Conservation (phyloP, 2,329 filamentous ascomycete species). For the Lasiodiplodia sp. region DNA sequence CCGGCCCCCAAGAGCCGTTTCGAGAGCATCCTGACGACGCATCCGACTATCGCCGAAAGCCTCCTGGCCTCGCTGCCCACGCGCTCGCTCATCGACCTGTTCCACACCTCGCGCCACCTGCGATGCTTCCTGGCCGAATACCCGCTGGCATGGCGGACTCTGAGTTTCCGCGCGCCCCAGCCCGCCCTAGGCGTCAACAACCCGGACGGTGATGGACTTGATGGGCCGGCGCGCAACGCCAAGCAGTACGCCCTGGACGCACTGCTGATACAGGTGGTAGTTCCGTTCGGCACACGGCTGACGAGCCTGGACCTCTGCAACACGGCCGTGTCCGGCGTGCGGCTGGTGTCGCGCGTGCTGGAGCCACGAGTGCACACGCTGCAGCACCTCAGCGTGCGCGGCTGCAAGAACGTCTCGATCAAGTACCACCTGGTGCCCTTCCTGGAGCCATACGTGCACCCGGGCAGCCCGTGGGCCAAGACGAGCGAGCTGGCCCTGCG, state of each 20-base stretch:
- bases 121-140: slow-evolving; percentile 63
- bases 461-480: slow-evolving; percentile 51
- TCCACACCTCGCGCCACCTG: slow-evolving; percentile 64
- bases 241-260: slow-evolving; percentile 66
- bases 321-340: slow-evolving; percentile 65
- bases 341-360: slow-evolving; percentile 62
- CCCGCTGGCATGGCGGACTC: slow-evolving; percentile 66
- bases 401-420: slow-evolving; percentile 70
- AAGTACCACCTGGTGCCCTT: slow-evolving; percentile 71
- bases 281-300: slow-evolving; percentile 64
- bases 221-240: slow-evolving; percentile 56
- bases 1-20: slow-evolving; percentile 46
- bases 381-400: slow-evolving; percentile 66
- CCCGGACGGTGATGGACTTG: slow-evolving; percentile 50
- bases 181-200: slow-evolving; percentile 42
- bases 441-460: slow-evolving; percentile 53
- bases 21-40: slow-evolving; percentile 63
- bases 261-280: slow-evolving; percentile 62
- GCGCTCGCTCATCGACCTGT: slow-evolving; percentile 63
- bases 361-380: slow-evolving; percentile 62
- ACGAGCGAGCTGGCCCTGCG: slow-evolving; percentile 60
- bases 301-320: slow-evolving; percentile 67
- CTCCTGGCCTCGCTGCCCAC: slow-evolving; percentile 65
- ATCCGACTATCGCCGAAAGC: slow-evolving; percentile 66
- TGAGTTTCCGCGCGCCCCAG: slow-evolving; percentile 64